Evolutionary conservation across 2,329 filamentous ascomycete species (phyloP).

Genomic region (Ceratocystis cacaofunesta): DNA sequence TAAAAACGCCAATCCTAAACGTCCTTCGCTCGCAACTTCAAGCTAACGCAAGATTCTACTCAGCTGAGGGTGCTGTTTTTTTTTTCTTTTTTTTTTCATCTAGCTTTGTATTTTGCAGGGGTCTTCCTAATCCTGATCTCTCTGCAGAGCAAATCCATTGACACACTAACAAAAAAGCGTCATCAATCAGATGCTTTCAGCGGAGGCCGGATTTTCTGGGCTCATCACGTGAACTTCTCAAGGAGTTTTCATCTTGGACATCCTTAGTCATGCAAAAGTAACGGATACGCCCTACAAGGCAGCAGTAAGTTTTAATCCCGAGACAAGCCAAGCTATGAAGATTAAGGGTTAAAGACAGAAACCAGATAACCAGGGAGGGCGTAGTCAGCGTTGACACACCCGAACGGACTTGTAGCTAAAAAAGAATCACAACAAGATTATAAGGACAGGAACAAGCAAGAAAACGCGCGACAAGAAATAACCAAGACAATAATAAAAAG

Average conservation of each 20-base stretch:
- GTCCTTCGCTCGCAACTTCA: not conserved
- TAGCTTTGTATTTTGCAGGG: not conserved
- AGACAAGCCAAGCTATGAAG: not conserved
- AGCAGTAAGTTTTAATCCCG: not conserved
- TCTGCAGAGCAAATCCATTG: not conserved
- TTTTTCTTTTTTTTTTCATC: not conserved
- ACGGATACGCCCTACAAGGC: not conserved
- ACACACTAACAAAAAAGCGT: not conserved
- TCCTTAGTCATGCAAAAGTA: not conserved
- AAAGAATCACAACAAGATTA: not conserved
- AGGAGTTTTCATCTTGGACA: not conserved
- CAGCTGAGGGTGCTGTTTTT: not conserved
- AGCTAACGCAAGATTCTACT: not conserved
- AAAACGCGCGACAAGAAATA: not conserved
- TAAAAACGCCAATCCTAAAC: not conserved
- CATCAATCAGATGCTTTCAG: not conserved
- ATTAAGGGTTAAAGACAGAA: not conserved
- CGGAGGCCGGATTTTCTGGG: not conserved
- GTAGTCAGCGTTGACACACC: not conserved
- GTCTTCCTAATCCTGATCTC: too few relatives aligned
- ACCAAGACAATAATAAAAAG: not conserved
- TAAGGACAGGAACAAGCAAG: not conserved
- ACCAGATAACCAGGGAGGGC: not conserved
- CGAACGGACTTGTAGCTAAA: not conserved
- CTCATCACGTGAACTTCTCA: not conserved